A percentile compares a stretch with the other conserved stretches of the same genome.
Conservation (phyloP, 1,139 yeast species). For the Wickerhamomyces sp. region DNA sequence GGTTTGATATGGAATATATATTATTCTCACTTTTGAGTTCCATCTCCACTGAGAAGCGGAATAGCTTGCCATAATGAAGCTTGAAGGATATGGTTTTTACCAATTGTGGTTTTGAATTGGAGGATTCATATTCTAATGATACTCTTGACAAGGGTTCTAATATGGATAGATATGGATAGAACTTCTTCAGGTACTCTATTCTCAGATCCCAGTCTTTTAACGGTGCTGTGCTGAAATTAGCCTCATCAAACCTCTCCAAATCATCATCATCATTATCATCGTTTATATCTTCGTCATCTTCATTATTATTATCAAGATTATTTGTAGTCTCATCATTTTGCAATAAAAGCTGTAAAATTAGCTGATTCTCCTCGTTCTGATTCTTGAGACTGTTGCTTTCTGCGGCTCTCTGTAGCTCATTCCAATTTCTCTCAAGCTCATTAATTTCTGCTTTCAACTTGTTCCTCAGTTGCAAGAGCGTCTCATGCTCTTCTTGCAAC, state of each 20-base stretch:
- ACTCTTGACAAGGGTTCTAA: slow-evolving; percentile 10
- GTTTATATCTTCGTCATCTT: not conserved
- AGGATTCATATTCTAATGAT: slow-evolving; percentile 10
- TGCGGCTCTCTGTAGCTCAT: slow-evolving; percentile 6
- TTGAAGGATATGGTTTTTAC: slow-evolving; percentile 17
- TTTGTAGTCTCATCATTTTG: no score
- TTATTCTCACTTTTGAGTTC: slow-evolving; percentile 6
- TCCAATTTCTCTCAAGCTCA: slow-evolving; percentile 12
- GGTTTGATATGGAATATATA: slow-evolving; percentile 11
- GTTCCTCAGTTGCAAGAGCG: slow-evolving; percentile 8
- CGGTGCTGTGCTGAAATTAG: slow-evolving; percentile 8
- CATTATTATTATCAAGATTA: not conserved
- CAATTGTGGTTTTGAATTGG: slow-evolving; percentile 4
- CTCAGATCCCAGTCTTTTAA: slow-evolving; percentile 17
- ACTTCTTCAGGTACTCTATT: slow-evolving; percentile 15
- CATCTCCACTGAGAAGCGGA: slow-evolving; percentile 11
- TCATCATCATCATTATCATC: slow-evolving; percentile 2
- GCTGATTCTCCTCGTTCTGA: slow-evolving; percentile 13
- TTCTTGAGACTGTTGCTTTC: slow-evolving; percentile 1
- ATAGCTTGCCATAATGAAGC: slow-evolving; percentile 6
- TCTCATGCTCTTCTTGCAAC: slow-evolving; percentile 12
- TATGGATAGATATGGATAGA: slow-evolving; percentile 18
- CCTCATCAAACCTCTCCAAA: slow-evolving; percentile 12
- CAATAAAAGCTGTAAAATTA: slow-evolving; percentile 11
- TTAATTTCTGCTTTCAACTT: slow-evolving; percentile 10